Evolutionary conservation across 176 grass and related monocot species (phyloP), one percentile per base, ranked within the genome.

Genomic region (Typha latifolia): DNA sequence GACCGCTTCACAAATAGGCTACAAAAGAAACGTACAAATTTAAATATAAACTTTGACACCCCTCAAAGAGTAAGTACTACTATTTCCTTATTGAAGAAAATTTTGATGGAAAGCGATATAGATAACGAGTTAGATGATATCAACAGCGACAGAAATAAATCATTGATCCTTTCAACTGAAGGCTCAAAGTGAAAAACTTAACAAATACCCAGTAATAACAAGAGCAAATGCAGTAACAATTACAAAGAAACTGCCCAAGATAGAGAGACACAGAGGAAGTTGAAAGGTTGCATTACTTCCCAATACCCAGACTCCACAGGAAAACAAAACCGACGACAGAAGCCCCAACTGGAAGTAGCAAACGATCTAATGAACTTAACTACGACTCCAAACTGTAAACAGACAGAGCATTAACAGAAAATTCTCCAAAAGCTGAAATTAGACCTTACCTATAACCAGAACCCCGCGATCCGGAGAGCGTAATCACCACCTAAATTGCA

Each of bases 401-500:
- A 4, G 5, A 21, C 2, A 57, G 53, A 20, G 2, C 53, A 57
- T 18, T 59, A 19, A 16, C n/a, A 59, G 16, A 59, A 8, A 59
- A 59, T 0, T 12, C 6, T 9, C 53, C 53, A 59, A 16, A 59
- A 59, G 8, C 14, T 16, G 18, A 59, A 59, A 16, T 4, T 3
- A 22, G 22, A 59, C 5, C 14, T 18, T 21, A 59, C 16, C 53
- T 59, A 9, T 8, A 59, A 59, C 53, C 53, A 59, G 21, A 69
- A 69, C 62, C 24, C 56, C 64, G 10, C 75, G 63, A 10, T 15
- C 49, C 15, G 34, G 6, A 16, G 22, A 16, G 20, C 53, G 4
- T 9, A 22, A 9, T 11, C 53, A 11, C 53, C 31, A 24, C 27
- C 21, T 70, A 52, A 69, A 73, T 74, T 80, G 78, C 70, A 20